Base-by-base conservation (phyloP, 371 early-diverging fungal genomes). In the Apophysomyces variabilis region DNA sequence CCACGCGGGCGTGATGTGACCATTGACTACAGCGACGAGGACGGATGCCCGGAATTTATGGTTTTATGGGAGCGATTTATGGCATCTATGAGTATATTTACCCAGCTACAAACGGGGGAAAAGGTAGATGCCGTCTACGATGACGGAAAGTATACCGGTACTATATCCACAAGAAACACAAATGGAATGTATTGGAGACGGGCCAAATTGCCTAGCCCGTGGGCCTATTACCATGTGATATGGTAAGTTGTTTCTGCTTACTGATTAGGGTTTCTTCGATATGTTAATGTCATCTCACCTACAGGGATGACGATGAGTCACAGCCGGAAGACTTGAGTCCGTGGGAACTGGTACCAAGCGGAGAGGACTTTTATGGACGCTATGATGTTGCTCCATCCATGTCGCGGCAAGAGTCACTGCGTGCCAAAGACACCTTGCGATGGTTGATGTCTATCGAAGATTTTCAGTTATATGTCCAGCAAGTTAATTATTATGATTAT, bases 21-120 rank as follows among this genome's bases (percentile, higher is more conserved):
- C 7, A 77, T 92, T 62, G 90, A 90, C 64, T 92, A 87, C 66
- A 85, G 84, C 56, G 92, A 92, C 63, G 85, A 87, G 58, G 91
- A 89, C 38, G 89, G 86, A 13, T 79, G 82, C 14, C 91, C 90
- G 0, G 92, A 92, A 65, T 92, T 92, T 63, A 67, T 91, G 54
- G 82, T 92, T 0, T 78, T 90, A 13, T 89, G 85, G 67, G 78
- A 85, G 16, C 78, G 87, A 0, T 92, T 90, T 66, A 73, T 83
- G 44, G 79, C 85, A 9, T 87, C 89, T 3, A 78, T 89, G 82
- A 72, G 75, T 16, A 71, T 83, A 6, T 78, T 79, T 21, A 60
- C 58, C 5, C 64, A 68, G 14, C 69, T 87, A 1, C 69, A 70
- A 4, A 68, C 72, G 2, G 87, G 89, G 21, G 85, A 89, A 54